phyloP scores from a whole-genome alignment of 177 flowering plant genomes.

The Vitis hybrid region DNA sequence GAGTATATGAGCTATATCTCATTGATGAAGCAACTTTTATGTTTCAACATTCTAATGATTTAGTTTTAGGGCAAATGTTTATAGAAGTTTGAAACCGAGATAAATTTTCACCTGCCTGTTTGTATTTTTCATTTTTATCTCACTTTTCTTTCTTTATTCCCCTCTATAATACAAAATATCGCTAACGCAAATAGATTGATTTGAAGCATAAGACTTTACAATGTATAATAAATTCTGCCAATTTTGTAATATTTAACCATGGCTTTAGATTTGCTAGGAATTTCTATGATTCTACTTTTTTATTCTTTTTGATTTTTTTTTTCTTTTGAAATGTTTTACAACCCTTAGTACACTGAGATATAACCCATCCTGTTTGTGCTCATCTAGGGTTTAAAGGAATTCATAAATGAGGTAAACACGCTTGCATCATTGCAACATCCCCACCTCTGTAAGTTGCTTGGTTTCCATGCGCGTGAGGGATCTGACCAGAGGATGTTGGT shows the following conservation, averaged over 20 bases:
- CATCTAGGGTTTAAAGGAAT: slow-evolving; percentile 72
- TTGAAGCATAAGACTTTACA: too few relatives aligned
- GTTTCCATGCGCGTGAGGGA: slow-evolving; percentile 90
- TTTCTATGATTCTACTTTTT: too few relatives aligned
- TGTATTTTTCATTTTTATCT: neutral
- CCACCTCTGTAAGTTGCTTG: slow-evolving; percentile 82
- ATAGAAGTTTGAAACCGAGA: neutral
- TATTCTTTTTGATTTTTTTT: neutral
- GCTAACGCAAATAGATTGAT: too few relatives aligned
- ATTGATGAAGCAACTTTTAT: neutral
- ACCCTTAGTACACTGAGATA: neutral
- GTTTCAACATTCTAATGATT: neutral
- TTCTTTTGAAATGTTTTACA: neutral
- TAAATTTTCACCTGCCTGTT: neutral
- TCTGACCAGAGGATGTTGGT: slow-evolving; percentile 82
- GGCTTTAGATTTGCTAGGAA: too few relatives aligned
- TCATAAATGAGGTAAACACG: slow-evolving; percentile 65
- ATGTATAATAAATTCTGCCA: too few relatives aligned
- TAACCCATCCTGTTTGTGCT: slow-evolving; percentile 5
- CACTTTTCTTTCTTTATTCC: too few relatives aligned
- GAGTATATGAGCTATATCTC: neutral
- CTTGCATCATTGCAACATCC: slow-evolving; percentile 89
- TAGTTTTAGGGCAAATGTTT: neutral
- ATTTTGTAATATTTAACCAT: too few relatives aligned
- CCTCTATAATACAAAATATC: too few relatives aligned